These are phyloP conservation scores for Phlegmacium glaucopus DNA, from an alignment of 768 basidiomycete genomes.

Conservation along the genomic window DNA sequence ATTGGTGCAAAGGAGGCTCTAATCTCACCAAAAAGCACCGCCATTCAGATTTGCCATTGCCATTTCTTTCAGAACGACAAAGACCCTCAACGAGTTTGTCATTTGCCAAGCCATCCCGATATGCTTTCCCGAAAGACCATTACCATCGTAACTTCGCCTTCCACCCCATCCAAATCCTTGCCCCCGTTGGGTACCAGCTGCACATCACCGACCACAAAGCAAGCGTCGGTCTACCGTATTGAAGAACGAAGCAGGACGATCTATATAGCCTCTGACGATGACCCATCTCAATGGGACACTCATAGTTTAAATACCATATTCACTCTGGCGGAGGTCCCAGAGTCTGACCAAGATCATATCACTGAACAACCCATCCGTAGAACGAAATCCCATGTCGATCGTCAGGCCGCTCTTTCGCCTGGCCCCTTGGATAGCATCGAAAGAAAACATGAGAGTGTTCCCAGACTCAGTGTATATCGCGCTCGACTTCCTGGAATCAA, in stretches of 20 bases:
- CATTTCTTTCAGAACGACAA: conserved; percentile 1
- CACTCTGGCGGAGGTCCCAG: conserved; percentile 32
- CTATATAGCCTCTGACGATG: conserved; percentile 41
- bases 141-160: conserved; percentile 34
- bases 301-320: conserved; percentile 38
- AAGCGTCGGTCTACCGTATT: conserved; percentile 39
- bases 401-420: conserved; percentile 23
- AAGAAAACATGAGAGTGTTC: conserved; percentile 12
- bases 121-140: conserved; percentile 35
- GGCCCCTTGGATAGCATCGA: conserved; percentile 16
- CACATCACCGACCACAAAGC: conserved; percentile 29
- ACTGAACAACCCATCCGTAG: conserved; percentile 28
- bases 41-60: not conserved
- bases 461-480: conserved; percentile 20
- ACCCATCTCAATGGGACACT: conserved; percentile 40
- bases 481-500: conserved; percentile 22
- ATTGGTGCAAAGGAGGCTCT: too few relatives aligned
- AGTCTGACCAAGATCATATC: conserved; percentile 15
- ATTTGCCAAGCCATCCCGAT: not conserved
- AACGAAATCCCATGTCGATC: conserved; percentile 28
- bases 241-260: conserved; percentile 46
- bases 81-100: not conserved
- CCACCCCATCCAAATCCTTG: conserved; percentile 20
- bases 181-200: conserved; percentile 14
- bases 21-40: too few relatives aligned